Evolutionary conservation across 352 stramenopile genomes (phyloP).

Genomic region (Vaucheria bursata): DNA sequence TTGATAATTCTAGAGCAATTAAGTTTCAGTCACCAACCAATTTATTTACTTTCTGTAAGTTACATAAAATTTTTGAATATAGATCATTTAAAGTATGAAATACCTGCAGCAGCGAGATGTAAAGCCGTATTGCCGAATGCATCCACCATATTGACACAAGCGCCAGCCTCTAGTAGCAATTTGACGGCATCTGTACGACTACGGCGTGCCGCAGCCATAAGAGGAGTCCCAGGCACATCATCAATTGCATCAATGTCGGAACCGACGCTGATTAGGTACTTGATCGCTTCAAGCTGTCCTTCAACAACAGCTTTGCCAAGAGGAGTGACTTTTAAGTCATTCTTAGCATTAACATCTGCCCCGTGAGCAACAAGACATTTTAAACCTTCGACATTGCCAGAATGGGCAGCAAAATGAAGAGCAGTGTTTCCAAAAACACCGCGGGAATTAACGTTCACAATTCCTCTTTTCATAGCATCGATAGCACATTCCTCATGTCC

Average conservation of each 20-base stretch:
- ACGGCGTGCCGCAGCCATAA: not conserved
- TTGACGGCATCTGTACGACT: not conserved
- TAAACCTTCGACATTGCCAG: not conserved
- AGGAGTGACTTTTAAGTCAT: constrained; percentile 1
- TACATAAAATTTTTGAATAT: not conserved
- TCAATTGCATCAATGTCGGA: constrained; percentile 5
- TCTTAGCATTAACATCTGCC: not conserved
- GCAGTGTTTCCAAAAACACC: constrained; percentile 6
- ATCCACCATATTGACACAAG: not conserved
- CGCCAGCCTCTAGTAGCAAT: not conserved
- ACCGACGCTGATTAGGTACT: not conserved
- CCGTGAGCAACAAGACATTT: not conserved
- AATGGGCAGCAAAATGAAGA: not conserved
- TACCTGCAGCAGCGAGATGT: not conserved
- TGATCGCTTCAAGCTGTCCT: not conserved
- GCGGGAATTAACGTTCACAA: not conserved
- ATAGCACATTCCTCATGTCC: not conserved
- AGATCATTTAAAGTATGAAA: not conserved
- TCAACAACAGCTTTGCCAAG: constrained; percentile 4
- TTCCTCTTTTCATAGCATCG: not conserved
- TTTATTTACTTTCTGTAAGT: not conserved
- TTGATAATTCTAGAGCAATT: not conserved
- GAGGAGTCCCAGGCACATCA: not conserved
- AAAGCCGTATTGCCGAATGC: not conserved
- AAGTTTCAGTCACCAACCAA: not conserved